A percentile compares a stretch with the other conserved stretches of the same genome.
Conservation (phyloP, 1,284 basidiomycete species). For the Melampsora americana region DNA sequence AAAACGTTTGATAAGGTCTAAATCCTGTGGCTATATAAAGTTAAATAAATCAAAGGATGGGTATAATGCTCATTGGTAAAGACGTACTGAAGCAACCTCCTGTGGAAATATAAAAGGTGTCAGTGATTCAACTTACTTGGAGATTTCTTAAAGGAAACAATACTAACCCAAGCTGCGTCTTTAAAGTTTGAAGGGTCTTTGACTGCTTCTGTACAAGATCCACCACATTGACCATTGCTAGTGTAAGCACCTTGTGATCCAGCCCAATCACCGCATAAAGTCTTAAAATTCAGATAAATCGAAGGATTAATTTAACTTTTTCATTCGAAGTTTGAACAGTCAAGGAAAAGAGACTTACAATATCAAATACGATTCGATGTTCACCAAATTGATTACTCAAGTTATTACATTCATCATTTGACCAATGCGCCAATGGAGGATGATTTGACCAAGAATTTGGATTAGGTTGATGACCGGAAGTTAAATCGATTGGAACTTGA, state of each 20-base stretch:
- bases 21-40: no score
- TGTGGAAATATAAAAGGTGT: no score
- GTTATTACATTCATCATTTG: conserved; percentile 62
- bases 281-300: conserved; percentile 66
- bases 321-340: conserved; percentile 64
- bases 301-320: conserved; percentile 65
- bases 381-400: conserved; percentile 65
- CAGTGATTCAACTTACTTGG: no score
- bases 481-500: conserved; percentile 63
- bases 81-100: no score
- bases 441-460: conserved; percentile 61
- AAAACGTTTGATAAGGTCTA: no score
- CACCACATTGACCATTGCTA: conserved; percentile 62
- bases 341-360: background rate
- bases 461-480: conserved; percentile 61
- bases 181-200: conserved; percentile 65
- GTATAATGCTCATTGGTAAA: no score
- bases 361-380: conserved; percentile 69
- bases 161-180: conserved; percentile 46
- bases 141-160: background rate
- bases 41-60: no score
- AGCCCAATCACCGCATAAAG: conserved; percentile 80
- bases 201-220: conserved; percentile 66
- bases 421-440: conserved; percentile 65
- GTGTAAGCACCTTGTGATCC: conserved; percentile 59